These are phyloP conservation scores for Luffa aegyptiaca DNA, from an alignment of 306 rosid genomes.

Conservation along the genomic window DNA sequence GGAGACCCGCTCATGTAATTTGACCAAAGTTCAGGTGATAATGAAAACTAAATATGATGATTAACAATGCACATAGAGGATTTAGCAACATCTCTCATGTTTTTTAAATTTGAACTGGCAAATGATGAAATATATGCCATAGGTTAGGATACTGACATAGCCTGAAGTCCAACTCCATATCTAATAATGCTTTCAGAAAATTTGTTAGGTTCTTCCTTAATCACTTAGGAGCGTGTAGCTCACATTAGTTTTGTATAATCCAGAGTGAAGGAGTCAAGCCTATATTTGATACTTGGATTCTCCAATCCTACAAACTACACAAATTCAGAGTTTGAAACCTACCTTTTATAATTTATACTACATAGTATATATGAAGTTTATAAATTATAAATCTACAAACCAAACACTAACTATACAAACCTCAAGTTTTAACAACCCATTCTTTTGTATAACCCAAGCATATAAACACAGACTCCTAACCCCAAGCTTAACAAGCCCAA, in stretches of 20 bases:
- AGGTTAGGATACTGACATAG: neutral
- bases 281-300: neutral
- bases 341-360: neutral
- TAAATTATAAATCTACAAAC: neutral
- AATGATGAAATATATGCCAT: neutral
- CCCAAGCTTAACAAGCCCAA: neutral
- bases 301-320: neutral
- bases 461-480: neutral
- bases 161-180: neutral
- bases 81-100: neutral
- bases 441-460: neutral
- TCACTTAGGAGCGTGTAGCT: neutral
- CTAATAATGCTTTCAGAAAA: neutral
- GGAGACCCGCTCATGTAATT: neutral
- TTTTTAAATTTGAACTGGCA: neutral
- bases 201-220: neutral
- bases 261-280: neutral
- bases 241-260: neutral
- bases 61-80: neutral
- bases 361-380: neutral
- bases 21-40: neutral
- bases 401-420: neutral
- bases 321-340: neutral
- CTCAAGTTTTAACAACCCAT: neutral
- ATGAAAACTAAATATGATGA: neutral